Evolutionary conservation across 2,329 filamentous ascomycete species (phyloP), one percentile per base, ranked within the genome.

Genomic region (Colletotrichum somersetense): DNA sequence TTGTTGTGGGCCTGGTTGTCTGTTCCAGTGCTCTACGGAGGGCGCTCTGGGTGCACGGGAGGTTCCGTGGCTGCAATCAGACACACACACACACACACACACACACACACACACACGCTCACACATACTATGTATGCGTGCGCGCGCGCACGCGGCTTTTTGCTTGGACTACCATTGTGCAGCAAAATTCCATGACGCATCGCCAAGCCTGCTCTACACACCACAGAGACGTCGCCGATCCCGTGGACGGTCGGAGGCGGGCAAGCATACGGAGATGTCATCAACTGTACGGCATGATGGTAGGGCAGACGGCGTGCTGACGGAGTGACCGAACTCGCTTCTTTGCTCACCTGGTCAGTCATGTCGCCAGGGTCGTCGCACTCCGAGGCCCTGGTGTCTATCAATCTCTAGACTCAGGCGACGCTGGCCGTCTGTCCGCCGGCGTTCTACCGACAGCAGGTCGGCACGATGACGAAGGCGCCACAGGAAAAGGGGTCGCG

Each of bases 351-450:
- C 33, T 26, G n/a, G 30, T 26, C 52, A 52, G 52, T 44, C 26
- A 58, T 62, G 42, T 23, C 48, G 63, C 46, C 38, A 63, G 62
- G 62, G 62, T 56, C 30, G 46, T 40, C 42, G 55, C 40, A 40
- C 23, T 53, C 33, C 46, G 20, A 62, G 35, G 26, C 56, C 67
- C 56, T 62, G 56, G 56, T 67, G 63, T 67, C 63, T 50, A 67
- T 71, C 67, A 71, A 23, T 62, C 63, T 35, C 56, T 62, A 46
- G 48, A 56, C 40, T 56, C 20, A 57, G 63, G 57, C 57, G 57
- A 52, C 52, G 58, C 16, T 67, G 42, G 50, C 50, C 40, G 30
- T 52, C 64, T 57, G 48, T 48, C 38, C 44, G n/a, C 26, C 35
- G 64, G 42, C 42, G 40, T 26, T 35, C 38, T 26, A 16, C 40